Evolutionary conservation across 2,329 filamentous ascomycete genomes (phyloP).

Genomic region (Alternaria triticina): DNA sequence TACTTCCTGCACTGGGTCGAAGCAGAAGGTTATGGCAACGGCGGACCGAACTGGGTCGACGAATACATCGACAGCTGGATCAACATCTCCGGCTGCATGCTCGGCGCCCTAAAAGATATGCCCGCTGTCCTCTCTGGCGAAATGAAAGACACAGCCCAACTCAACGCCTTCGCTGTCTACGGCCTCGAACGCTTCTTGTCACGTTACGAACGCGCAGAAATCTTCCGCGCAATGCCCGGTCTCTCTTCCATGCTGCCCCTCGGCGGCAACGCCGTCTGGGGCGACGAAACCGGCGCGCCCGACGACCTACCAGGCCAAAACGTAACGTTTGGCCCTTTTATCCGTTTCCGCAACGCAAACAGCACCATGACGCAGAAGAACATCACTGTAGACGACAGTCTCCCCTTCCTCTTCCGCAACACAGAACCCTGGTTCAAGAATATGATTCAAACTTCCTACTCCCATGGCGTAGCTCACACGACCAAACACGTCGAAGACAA

Average conservation of each 20-base stretch:
- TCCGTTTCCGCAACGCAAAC: conserved; percentile 78
- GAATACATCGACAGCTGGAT: conserved; percentile 92
- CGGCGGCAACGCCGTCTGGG: conserved; percentile 94
- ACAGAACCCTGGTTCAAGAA: conserved; percentile 86
- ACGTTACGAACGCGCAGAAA: conserved; percentile 86
- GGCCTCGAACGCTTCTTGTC: conserved; percentile 95
- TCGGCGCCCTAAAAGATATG: conserved; percentile 89
- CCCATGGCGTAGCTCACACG: conserved; percentile 85
- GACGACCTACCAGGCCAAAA: conserved; percentile 80
- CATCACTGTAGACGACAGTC: conserved; percentile 77
- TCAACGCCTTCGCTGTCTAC: conserved; percentile 96
- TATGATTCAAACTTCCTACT: conserved; percentile 77
- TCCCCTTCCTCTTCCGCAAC: conserved; percentile 78
- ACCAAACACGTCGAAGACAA: conserved; percentile 76
- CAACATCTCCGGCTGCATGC: conserved; percentile 97
- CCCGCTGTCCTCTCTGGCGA: conserved; percentile 92
- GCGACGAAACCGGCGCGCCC: conserved; percentile 83
- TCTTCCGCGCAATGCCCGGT: conserved; percentile 96
- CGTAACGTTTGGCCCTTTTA: conserved; percentile 76
- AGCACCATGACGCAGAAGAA: conserved; percentile 64
- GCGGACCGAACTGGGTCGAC: conserved; percentile 89
- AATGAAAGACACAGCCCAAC: conserved; percentile 97
- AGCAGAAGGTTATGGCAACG: conserved; percentile 75
- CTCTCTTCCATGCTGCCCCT: conserved; percentile 96
- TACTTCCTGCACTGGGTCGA: conserved; percentile 87